Base-by-base conservation (phyloP, 2,329 filamentous ascomycete genomes). In the Fusarium sp. region DNA sequence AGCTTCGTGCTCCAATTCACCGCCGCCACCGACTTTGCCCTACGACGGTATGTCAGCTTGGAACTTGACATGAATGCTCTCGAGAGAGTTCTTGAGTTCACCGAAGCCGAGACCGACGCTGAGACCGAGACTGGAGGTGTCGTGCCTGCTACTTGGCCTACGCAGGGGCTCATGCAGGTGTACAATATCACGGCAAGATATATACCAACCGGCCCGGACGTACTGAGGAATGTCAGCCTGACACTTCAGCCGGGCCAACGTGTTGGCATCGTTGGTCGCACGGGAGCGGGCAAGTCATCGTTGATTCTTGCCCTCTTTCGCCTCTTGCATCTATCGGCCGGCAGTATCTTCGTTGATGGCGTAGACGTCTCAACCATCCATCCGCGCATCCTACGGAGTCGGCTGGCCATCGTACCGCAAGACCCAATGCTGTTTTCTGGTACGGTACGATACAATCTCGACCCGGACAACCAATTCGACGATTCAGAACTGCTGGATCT, bases 371-470 rank as follows among this genome's bases (percentile, higher is more conserved):
- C n/a, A n/a, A n/a, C n/a, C n/a, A n/a, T n/a, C n/a, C n/a, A n/a
- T n/a, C n/a, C n/a, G n/a, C n/a, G n/a, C n/a, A n/a, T n/a, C n/a
- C n/a, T n/a, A n/a, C n/a, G n/a, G n/a, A n/a, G n/a, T n/a, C n/a
- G n/a, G 0, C 80, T 95, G 1, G 90, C 91, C 31, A 93, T 95
- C 70, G 94, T 96, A 50, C 92, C 93, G 1, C 90, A 84, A 92
- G 94, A 71, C n/a, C 92, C 92, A 0, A 91, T 94, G 0, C 84
- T 95, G 7, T 94, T 95, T 79, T 92, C 89, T 1, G 93, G 93
- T 18, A 93, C 92, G 0, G 82, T 95, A 15, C 85, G 92, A 29
- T 88, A 84, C 31, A 95, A 94, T 72, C 84, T 95, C 7, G 92
- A 95, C 75, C n/a, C n/a, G n/a, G n/a, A n/a, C n/a, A n/a, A n/a